These are phyloP conservation scores for Pichia norvegensis DNA, from an alignment of 1,139 yeast species.

Conservation along the genomic window DNA sequence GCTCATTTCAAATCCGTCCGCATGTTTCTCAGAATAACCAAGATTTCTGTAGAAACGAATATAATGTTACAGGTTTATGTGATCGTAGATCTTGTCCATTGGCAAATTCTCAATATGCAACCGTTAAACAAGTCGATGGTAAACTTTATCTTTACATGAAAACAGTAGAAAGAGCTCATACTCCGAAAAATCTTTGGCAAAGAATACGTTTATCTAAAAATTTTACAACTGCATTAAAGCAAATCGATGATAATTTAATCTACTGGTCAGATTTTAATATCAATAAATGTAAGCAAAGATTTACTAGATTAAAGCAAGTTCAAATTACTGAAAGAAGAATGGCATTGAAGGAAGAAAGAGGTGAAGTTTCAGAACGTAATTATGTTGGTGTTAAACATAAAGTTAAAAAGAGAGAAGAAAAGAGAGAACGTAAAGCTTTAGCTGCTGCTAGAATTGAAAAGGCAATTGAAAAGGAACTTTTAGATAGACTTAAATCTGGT, in stretches of 20 bases:
- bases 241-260: conserved; percentile 75
- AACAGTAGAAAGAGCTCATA: conserved; percentile 94
- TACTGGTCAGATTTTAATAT: conserved; percentile 91
- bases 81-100: conserved; percentile 90
- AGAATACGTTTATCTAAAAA: conserved; percentile 82
- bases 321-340: conserved; percentile 93
- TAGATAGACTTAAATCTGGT: conserved; percentile 92
- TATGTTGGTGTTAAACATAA: conserved; percentile 88
- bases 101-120: conserved; percentile 93
- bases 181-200: conserved; percentile 92
- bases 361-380: conserved; percentile 53
- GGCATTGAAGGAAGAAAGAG: conserved; percentile 68
- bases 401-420: conserved; percentile 88
- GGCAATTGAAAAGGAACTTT: conserved; percentile 88
- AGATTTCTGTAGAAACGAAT: conserved; percentile 52
- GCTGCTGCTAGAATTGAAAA: conserved; percentile 96
- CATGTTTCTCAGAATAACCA: conserved; percentile 45
- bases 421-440: conserved; percentile 91
- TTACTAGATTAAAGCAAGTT: conserved; percentile 89
- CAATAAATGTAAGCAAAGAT: conserved; percentile 92
- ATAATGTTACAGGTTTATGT: conserved; percentile 76
- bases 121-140: conserved; percentile 85
- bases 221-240: conserved; percentile 77
- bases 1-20: conserved; percentile 44
- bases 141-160: conserved; percentile 87